phyloP scores from a whole-genome alignment of 441 rosid genomes.

The Eutrema salsugineum region DNA sequence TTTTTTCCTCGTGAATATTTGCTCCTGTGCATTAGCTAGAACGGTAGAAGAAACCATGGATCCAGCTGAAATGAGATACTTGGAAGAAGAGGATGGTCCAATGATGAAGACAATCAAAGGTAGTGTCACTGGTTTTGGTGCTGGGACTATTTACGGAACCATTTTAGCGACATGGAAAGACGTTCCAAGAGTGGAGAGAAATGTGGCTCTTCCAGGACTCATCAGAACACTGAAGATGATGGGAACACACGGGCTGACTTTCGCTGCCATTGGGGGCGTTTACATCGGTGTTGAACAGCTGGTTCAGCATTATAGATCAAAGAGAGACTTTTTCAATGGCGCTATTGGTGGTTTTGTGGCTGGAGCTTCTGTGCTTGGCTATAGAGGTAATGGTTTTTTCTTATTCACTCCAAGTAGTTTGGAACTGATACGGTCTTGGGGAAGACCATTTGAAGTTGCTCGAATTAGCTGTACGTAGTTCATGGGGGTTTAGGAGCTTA shows the following conservation, averaged over 20 bases:
- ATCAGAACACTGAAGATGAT: constrained; percentile 84
- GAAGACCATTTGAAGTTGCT: neutral
- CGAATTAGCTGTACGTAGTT: neutral
- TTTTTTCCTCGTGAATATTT: constrained; percentile 6
- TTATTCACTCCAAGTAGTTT: neutral
- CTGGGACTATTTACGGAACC: constrained; percentile 84
- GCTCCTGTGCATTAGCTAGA: constrained; percentile 8
- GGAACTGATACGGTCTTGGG: neutral
- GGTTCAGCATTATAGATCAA: constrained; percentile 58
- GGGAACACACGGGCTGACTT: constrained; percentile 81
- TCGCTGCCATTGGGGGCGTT: constrained; percentile 95
- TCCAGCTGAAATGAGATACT: constrained; percentile 72
- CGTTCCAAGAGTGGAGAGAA: constrained; percentile 90
- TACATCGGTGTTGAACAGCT: constrained; percentile 94
- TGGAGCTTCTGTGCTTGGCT: constrained; percentile 83
- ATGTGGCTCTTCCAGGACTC: constrained; percentile 82
- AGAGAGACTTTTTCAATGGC: constrained; percentile 89
- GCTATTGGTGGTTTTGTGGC: constrained; percentile 90
- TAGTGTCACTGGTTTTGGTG: constrained; percentile 66
- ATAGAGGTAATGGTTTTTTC: constrained; percentile 45
- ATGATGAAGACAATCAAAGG: constrained; percentile 73
- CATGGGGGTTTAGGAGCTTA: neutral
- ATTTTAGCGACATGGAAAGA: constrained; percentile 88
- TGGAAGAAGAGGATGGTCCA: constrained; percentile 75
- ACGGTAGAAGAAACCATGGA: constrained; percentile 42